Evolutionary conservation across 208 protist species (phyloP).

Genomic region (Crithidia acanthocephali): DNA sequence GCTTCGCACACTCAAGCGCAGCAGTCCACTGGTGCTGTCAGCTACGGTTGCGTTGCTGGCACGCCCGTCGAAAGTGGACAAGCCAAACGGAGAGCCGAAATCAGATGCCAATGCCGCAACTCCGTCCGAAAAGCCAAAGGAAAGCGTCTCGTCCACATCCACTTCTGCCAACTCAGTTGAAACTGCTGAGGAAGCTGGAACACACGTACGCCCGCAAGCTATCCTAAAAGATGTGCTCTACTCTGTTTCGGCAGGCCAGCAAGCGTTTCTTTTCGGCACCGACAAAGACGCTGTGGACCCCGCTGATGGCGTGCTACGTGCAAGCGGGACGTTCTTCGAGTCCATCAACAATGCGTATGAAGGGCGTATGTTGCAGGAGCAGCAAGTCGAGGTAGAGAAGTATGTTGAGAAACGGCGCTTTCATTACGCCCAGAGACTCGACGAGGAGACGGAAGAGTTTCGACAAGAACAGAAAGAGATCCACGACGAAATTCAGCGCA

Average conservation of each 20-base stretch:
- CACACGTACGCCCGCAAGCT: constrained; percentile 25
- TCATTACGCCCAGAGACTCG: constrained; percentile 44
- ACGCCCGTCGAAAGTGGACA: constrained; percentile 3
- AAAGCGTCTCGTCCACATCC: neutral
- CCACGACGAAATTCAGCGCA: constrained; percentile 50
- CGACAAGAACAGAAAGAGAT: constrained; percentile 47
- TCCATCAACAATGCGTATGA: constrained; percentile 44
- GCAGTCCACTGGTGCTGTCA: neutral
- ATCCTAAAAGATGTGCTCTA: constrained; percentile 32
- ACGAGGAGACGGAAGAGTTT: constrained; percentile 59
- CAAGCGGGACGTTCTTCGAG: constrained; percentile 45
- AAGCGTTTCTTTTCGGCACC: constrained; percentile 32
- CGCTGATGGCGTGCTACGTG: constrained; percentile 15
- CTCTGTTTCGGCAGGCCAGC: constrained; percentile 26
- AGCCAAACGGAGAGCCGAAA: neutral
- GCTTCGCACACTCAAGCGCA: neutral
- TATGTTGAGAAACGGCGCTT: constrained; percentile 38
- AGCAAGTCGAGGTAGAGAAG: constrained; percentile 36
- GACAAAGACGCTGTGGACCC: constrained; percentile 21
- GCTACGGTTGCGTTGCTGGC: neutral
- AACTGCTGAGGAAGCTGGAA: neutral
- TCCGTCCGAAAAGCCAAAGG: neutral
- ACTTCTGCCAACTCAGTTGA: neutral
- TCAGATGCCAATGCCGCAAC: neutral
- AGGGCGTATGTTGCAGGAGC: constrained; percentile 39